Conservation (phyloP, 2,329 filamentous ascomycete genomes). For the Verticillium dahliae region DNA sequence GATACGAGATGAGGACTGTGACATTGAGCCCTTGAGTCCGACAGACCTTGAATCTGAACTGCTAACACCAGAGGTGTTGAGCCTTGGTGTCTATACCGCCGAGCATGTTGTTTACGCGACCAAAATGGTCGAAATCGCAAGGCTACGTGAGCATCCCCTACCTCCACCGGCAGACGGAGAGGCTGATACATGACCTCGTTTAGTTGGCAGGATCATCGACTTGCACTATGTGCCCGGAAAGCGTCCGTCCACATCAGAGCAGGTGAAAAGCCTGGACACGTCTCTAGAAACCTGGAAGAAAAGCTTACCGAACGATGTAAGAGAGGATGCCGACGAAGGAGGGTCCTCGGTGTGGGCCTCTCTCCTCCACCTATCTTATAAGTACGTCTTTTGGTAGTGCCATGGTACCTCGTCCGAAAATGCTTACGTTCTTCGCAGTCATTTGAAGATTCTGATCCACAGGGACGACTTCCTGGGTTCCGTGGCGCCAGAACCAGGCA, state of each 20-base stretch:
- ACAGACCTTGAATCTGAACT: slow-evolving; percentile 24
- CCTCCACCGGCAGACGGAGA: too few relatives aligned
- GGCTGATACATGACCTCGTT: too few relatives aligned
- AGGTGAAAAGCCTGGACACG: slow-evolving; percentile 20
- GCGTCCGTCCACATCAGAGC: slow-evolving; percentile 17
- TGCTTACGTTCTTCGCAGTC: slow-evolving; percentile 12
- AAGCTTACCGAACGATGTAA: slow-evolving; percentile 23
- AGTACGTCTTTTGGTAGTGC: slow-evolving; percentile 14
- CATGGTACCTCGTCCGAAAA: background rate
- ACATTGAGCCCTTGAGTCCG: slow-evolving; percentile 24
- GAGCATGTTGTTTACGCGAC: slow-evolving; percentile 27
- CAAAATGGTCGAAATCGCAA: slow-evolving; percentile 30
- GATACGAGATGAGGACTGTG: slow-evolving; percentile 30
- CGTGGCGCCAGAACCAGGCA: slow-evolving; percentile 7
- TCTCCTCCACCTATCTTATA: slow-evolving; percentile 29
- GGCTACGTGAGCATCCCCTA: slow-evolving; percentile 17
- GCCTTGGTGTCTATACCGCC: slow-evolving; percentile 21
- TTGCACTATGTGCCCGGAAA: slow-evolving; percentile 27
- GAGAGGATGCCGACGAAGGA: slow-evolving; percentile 21
- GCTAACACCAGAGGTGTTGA: slow-evolving; percentile 12
- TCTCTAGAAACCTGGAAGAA: slow-evolving; percentile 25
- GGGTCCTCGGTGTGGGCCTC: slow-evolving; percentile 27
- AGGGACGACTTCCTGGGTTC: slow-evolving; percentile 23
- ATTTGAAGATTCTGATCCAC: slow-evolving; percentile 28
- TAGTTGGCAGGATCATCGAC: slow-evolving; percentile 27